A percentile compares a stretch with the other conserved stretches of the same genome.
Conservation (phyloP, 192 early-diverging fungal species). For the Obelidium mucronatum region DNA sequence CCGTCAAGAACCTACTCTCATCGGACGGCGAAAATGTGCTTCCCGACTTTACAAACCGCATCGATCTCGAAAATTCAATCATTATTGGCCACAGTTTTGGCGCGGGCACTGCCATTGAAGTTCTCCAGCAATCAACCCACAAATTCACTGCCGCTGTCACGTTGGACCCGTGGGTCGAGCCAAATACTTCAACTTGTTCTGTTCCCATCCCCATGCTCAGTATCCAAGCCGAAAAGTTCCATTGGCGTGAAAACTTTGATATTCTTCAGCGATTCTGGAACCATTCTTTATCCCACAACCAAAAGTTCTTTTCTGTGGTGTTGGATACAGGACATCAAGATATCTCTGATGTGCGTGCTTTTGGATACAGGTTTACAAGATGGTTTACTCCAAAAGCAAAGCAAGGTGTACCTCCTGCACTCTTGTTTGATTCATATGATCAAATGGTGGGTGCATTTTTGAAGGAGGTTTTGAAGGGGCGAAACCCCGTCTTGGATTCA, state of each 20-base stretch:
- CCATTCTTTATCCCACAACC: background rate
- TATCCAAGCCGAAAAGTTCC: conserved; percentile 35
- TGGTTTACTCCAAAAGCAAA: background rate
- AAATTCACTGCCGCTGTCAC: conserved; percentile 26
- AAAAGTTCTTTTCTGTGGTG: conserved; percentile 12
- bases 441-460: conserved; percentile 5
- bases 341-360: background rate
- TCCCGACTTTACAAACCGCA: conserved; percentile 21
- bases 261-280: conserved; percentile 1
- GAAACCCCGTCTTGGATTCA: background rate
- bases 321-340: conserved; percentile 28
- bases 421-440: conserved; percentile 13
- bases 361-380: background rate
- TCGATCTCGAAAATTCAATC: conserved; percentile 30
- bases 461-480: conserved; percentile 3
- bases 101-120: conserved; percentile 14
- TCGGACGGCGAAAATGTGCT: background rate
- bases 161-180: conserved; percentile 36
- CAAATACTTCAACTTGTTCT: background rate
- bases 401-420: background rate
- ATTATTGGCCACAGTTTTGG: conserved; percentile 37
- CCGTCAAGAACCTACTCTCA: conserved; percentile 5
- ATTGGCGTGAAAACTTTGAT: conserved; percentile 33
- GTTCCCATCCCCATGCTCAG: conserved; percentile 9
- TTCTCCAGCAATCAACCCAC: conserved; percentile 1